Base-by-base conservation (phyloP, 176 grass and related monocot species). In the Cenchrus purpureus region DNA sequence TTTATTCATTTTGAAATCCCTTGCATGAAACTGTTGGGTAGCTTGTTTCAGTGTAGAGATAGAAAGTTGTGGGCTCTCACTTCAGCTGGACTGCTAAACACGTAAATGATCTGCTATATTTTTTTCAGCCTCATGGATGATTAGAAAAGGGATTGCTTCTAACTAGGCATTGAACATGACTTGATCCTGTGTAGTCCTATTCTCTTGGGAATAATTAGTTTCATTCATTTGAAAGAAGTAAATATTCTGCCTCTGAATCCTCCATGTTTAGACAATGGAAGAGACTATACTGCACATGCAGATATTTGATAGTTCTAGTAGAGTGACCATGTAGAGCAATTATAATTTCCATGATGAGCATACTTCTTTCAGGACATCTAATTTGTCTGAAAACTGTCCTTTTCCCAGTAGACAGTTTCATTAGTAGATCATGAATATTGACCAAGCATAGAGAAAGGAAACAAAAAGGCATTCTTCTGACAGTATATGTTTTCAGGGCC, bases 401-500 rank as follows among this genome's bases (percentile, higher is more conserved):
- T 74, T 59, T 44, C 7, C 5, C 43, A 44, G 16, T 69, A 60
- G 68, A 22, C 28, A 50, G 5, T 4, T 80, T 55, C 56, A 64
- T 7, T 64, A 44, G 29, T 32, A 31, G 67, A 28, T 65, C n/a
- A 65, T 74, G n/a, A 81, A 59, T 44, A 11, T 53, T 89, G 22
- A 28, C 19, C 72, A 66, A 78, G 14, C 34, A 57, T 68, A 70
- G 22, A 50, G 19, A 37, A 40, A 12, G 20, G 7, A 51, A 57
- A 65, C 14, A 29, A 46, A 65, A 11, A 10, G 17, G 1, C 55
- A 40, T 79, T 65, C 2, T 82, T 76, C 59, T 92, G 45, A 65
- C 72, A 58, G 58, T 86, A 11, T 50, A 72, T 78, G 8, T 87
- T 43, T 87, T 46, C 81, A 97, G 95, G 95, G 95, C 79, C 90